Percentiles rank a stretch among this genome's conserved stretches.
phyloP scores from a whole-genome alignment of 2,329 filamentous ascomycete genomes.

The Tolypocladium amazonense region DNA sequence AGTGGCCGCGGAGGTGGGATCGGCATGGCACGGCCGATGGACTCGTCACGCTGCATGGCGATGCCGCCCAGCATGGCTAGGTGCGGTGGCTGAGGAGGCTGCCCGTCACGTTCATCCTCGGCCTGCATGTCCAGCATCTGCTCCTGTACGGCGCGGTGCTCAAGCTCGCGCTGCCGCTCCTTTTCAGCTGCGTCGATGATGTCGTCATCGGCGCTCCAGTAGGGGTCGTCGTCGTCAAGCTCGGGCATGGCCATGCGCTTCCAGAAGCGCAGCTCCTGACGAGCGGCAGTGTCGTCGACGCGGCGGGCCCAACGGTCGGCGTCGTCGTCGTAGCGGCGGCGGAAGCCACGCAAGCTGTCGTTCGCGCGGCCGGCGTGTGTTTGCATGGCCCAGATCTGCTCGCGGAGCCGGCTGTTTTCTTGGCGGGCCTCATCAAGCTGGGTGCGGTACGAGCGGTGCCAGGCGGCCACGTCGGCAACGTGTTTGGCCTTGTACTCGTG shows the following conservation, averaged over 20 bases:
- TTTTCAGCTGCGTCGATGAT: slow-evolving; percentile 52
- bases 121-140: slow-evolving; percentile 21
- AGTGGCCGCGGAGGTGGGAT: slow-evolving; percentile 22
- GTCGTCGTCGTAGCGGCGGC: slow-evolving; percentile 45
- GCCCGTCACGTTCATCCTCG: slow-evolving; percentile 22
- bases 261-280: slow-evolving; percentile 55
- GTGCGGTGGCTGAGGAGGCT: slow-evolving; percentile 12
- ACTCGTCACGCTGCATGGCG: slow-evolving; percentile 27
- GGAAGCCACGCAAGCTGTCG: slow-evolving; percentile 44
- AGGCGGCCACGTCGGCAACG: slow-evolving; percentile 48
- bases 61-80: slow-evolving; percentile 23
- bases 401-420: slow-evolving; percentile 51
- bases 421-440: slow-evolving; percentile 55
- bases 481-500: slow-evolving; percentile 57
- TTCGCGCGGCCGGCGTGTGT: slow-evolving; percentile 48
- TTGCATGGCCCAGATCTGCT: slow-evolving; percentile 59
- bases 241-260: slow-evolving; percentile 56
- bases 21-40: slow-evolving; percentile 13
- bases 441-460: slow-evolving; percentile 55
- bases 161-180: slow-evolving; percentile 38
- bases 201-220: slow-evolving; percentile 56
- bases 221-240: slow-evolving; percentile 47
- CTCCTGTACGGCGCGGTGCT: slow-evolving; percentile 31
- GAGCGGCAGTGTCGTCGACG: slow-evolving; percentile 39
- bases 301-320: slow-evolving; percentile 40